Evolutionary conservation across 805 yeast species (phyloP), one percentile per base, ranked within the genome.

Genomic region (Wickerhamiella cacticola): DNA sequence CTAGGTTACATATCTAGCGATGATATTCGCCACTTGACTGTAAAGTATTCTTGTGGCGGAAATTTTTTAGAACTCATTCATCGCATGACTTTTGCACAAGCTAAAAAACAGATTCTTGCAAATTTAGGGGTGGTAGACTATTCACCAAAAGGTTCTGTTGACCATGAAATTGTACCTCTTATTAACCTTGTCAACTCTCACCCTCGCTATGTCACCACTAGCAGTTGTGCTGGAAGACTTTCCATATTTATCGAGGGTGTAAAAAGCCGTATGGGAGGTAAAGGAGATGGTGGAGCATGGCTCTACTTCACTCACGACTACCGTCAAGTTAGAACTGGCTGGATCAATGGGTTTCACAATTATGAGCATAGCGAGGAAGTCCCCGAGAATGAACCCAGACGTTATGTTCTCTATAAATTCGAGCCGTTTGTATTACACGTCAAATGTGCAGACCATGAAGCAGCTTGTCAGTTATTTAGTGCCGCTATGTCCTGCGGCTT

Each of bases 81-180:
- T 15, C 19, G 19, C 9, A 46, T 41, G 46, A 28, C 40, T n/a
- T 46, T 46, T 22, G 23, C 24, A 15, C 25, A 35, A 18, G 33
- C 52, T 8, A 56, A 56, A 46, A 35, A 52, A 15, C 54, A 54
- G 22, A 56, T 56, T 19, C 51, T 56, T 5, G 57, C 53, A 38
- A 50, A 44, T 18, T 42, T 56, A 19, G 59, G 59, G 21, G 59
- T 56, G 13, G 58, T 56, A 9, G 59, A 56, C 49, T 77, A n/a
- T 48, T 82, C 94, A 2, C 95, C 95, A 13, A 87, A 86, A 58
- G 95, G 95, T 1, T 73, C 85, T 2, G 78, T 85, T n/a, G 95
- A 86, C 63, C 76, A 66, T 43, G 66, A 73, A 18, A 80, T 94
- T 56, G 57, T 80, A 10, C 94, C 95, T 2, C 70, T 86, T 16